phyloP scores from a whole-genome alignment of 2,329 filamentous ascomycete species.

The Zasmidium cellare region DNA sequence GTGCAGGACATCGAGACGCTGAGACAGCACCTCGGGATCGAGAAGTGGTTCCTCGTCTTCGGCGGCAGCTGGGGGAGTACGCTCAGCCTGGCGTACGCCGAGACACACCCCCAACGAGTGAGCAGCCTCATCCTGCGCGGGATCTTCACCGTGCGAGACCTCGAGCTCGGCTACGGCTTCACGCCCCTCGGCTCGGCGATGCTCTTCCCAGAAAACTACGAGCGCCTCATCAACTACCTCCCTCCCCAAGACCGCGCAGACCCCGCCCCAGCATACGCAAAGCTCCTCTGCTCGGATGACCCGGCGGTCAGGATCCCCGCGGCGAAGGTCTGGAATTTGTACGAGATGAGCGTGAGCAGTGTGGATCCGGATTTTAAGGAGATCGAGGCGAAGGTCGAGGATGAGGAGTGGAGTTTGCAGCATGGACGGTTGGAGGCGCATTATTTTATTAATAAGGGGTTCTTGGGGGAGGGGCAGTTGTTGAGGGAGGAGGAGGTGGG shows the following conservation, averaged over 20 bases:
- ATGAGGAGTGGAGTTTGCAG: slow-evolving; percentile 12
- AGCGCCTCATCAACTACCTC: slow-evolving; percentile 9
- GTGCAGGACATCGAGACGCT: slow-evolving; percentile 18
- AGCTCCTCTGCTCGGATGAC: slow-evolving; percentile 8
- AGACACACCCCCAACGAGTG: slow-evolving; percentile 11
- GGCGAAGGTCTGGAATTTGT: slow-evolving; percentile 15
- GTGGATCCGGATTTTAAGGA: slow-evolving; percentile 3
- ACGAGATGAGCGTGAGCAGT: slow-evolving; percentile 6
- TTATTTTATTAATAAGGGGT: slow-evolving; percentile 15
- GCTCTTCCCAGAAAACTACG: slow-evolving; percentile 16
- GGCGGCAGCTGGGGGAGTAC: slow-evolving; percentile 20
- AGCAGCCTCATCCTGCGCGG: slow-evolving; percentile 17
- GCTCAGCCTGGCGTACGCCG: slow-evolving; percentile 17
- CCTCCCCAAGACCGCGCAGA: slow-evolving; percentile 6
- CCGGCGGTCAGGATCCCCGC: background rate
- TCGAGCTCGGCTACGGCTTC: slow-evolving; percentile 11
- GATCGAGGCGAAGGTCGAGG: slow-evolving; percentile 8
- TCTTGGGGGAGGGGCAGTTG: slow-evolving; percentile 14
- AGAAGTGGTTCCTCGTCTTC: slow-evolving; percentile 21
- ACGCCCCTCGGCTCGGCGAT: slow-evolving; percentile 5
- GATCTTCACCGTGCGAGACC: slow-evolving; percentile 13
- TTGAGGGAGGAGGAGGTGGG: slow-evolving; percentile 12
- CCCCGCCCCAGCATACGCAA: slow-evolving; percentile 7
- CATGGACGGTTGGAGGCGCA: slow-evolving; percentile 14
- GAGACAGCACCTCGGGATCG: slow-evolving; percentile 12